Evolutionary conservation across 2,329 filamentous ascomycete species (phyloP).

Genomic region (Claviceps quebecensis): DNA sequence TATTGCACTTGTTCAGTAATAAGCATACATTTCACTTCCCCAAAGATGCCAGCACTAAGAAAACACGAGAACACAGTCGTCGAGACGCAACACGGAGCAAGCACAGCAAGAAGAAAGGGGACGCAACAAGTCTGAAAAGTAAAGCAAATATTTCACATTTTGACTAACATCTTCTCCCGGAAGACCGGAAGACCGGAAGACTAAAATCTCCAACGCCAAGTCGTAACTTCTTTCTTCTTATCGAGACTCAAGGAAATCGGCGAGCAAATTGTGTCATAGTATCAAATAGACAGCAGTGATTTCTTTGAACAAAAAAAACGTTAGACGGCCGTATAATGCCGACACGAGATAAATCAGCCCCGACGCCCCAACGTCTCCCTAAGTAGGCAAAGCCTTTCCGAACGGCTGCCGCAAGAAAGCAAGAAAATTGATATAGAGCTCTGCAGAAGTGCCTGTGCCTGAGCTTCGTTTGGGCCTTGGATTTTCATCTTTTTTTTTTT

Average conservation of each 20-base stretch:
- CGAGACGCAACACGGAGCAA: neutral
- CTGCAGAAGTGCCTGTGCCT: conserved; percentile 1
- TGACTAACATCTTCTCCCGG: conserved; percentile 24
- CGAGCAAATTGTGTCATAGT: conserved; percentile 15
- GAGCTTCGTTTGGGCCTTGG: neutral
- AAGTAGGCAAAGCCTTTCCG: conserved; percentile 9
- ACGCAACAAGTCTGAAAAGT: conserved; percentile 7
- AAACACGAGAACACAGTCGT: neutral
- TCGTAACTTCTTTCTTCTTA: conserved; percentile 17
- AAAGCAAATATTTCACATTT: conserved; percentile 20
- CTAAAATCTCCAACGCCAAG: conserved; percentile 28
- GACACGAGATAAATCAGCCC: conserved; percentile 13
- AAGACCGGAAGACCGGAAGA: conserved; percentile 16
- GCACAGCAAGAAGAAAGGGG: neutral
- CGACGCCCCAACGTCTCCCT: conserved; percentile 16
- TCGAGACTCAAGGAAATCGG: conserved; percentile 17
- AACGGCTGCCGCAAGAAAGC: conserved; percentile 11
- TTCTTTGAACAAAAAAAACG: conserved; percentile 1
- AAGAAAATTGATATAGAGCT: conserved; percentile 12
- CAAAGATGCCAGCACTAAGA: conserved; percentile 1
- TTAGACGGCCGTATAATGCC: conserved; percentile 9
- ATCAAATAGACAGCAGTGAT: conserved; percentile 20
- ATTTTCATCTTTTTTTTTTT: neutral
- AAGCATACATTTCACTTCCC: conserved; percentile 3
- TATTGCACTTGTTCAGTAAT: neutral